Evolutionary conservation across 2,329 filamentous ascomycete species (phyloP), one percentile per base, ranked within the genome.

Genomic region (Periconia sp.): DNA sequence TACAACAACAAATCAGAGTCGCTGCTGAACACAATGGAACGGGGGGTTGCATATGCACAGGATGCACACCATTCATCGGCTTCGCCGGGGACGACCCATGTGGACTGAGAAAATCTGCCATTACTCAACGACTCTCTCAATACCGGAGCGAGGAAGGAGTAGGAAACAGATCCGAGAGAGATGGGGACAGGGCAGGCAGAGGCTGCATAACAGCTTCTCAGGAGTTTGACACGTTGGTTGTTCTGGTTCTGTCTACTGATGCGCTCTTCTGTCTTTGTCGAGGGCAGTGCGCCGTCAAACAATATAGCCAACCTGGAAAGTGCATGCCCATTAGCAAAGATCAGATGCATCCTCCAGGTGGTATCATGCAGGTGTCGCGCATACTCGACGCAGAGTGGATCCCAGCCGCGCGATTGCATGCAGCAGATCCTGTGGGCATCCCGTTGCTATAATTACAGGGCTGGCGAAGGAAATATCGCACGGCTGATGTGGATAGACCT

Each of bases 1-100:
- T 92, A 87, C 0, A 93, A 80, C 0, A 96, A 77, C 9, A 97
- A 79, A 66, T 97, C 93, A 0, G 92, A 95, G 65, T 97, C 93
- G n/a, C 85, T 87, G 0, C 91, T 95, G 7, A 97, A 74, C 27
- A 86, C 77, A 14, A 91, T 81, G 0, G 85, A 85, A 0, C 83
- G 84, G 1, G 81, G 78, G 30, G 78, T 67, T 2, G 76, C 57
- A n/a, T 78, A 79, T 7, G 90, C 80, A 49, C 85, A 79, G 14
- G 80, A 74, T 2, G 91, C 91, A 69, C 92, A 96, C 74, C 85
- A 94, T 20, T 80, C 74, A 68, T 97, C 93, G 1, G 93, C 93
- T 74, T 97, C 93, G 0, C 90, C 92, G 0, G 91, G 86, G 0
- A 96, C 87, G 13, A 94, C 79, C 20, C 79, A 74, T 0, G 79